These are phyloP conservation scores for Globisporangium recalcitrans DNA, from an alignment of 352 stramenopile genomes.

Conservation along the genomic window DNA sequence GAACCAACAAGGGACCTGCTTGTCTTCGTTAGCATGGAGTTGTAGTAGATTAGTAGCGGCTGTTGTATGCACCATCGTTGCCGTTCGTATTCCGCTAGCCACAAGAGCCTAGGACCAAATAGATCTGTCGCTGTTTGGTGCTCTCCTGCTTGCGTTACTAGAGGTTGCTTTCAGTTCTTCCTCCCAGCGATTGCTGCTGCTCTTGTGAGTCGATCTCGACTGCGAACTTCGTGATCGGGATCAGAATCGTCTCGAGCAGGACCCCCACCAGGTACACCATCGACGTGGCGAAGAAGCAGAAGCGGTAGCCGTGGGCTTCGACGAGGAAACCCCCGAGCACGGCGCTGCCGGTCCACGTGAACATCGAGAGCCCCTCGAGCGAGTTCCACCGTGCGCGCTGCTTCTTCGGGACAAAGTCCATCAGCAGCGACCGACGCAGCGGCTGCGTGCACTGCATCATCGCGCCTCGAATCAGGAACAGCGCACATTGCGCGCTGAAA, in stretches of 20 bases:
- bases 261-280: constrained; percentile 42
- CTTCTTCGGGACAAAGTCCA: constrained; percentile 66
- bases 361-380: constrained; percentile 55
- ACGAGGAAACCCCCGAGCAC: constrained; percentile 59
- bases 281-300: constrained; percentile 54
- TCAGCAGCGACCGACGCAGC: constrained; percentile 59
- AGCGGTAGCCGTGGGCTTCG: constrained; percentile 53
- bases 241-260: constrained; percentile 42
- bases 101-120: too few species aligned
- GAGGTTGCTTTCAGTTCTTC: constrained; percentile 2
- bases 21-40: too few species aligned
- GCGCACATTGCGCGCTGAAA: constrained; percentile 26
- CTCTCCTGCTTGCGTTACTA: not conserved
- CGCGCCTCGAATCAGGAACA: constrained; percentile 48
- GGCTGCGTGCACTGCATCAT: constrained; percentile 64
- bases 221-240: constrained; percentile 49
- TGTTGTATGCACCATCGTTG: too few species aligned
- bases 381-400: constrained; percentile 68
- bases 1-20: too few species aligned
- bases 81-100: too few species aligned
- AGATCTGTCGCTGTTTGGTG: too few species aligned
- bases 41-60: too few species aligned
- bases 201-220: constrained; percentile 16
- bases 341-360: constrained; percentile 59
- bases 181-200: constrained; percentile 3